Conservation (phyloP, 371 early-diverging fungal genomes). For the Thermomucor indicae-seudaticae region DNA sequence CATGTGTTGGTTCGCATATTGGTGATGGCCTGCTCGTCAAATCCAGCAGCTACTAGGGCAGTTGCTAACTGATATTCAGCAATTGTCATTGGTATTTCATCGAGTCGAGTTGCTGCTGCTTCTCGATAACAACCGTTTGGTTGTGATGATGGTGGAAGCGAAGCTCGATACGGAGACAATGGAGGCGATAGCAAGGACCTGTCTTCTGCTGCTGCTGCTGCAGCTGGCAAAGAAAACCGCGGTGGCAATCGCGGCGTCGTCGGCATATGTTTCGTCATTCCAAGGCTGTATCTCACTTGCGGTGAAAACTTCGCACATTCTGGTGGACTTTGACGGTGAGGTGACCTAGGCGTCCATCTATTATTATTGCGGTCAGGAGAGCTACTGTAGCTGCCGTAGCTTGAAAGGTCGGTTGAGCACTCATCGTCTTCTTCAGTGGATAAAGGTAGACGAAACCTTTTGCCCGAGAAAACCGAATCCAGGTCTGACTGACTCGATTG, state of each 20-base stretch:
- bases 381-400: conserved; percentile 5
- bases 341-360: conserved; percentile 23
- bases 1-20: conserved; percentile 65
- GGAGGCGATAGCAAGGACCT: conserved; percentile 18
- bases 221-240: too few relatives aligned
- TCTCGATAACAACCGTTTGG: conserved; percentile 9
- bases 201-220: conserved; percentile 19
- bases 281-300: conserved; percentile 18
- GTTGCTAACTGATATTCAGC: conserved; percentile 46
- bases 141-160: conserved; percentile 4
- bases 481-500: conserved; percentile 26
- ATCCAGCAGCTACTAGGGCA: conserved; percentile 56
- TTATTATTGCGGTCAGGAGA: neutral
- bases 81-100: conserved; percentile 29
- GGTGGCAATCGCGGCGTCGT: conserved; percentile 19
- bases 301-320: too few relatives aligned
- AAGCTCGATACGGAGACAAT: conserved; percentile 14
- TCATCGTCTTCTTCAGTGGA: conserved; percentile 19
- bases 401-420: conserved; percentile 11
- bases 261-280: conserved; percentile 2
- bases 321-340: too few relatives aligned
- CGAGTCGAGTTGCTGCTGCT: too few relatives aligned
- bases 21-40: conserved; percentile 58
- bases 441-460: neutral
- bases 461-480: conserved; percentile 23